These are phyloP conservation scores for Cryphonectria radicalis DNA, from an alignment of 2,329 filamentous ascomycete species.

Conservation along the genomic window DNA sequence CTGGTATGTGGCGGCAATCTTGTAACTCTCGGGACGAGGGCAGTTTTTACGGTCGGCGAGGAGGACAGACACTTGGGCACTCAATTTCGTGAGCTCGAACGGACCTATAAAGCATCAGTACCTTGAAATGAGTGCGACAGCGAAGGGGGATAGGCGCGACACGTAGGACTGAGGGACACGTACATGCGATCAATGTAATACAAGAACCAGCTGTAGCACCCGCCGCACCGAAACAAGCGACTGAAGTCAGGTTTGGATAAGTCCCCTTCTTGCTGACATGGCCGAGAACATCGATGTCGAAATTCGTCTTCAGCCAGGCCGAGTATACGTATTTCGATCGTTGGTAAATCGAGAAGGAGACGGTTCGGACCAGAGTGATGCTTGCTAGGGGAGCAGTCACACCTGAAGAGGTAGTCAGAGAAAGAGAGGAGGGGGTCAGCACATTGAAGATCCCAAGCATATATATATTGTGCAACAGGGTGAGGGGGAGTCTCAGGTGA, in stretches of 20 bases:
- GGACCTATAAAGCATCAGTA: slow-evolving; percentile 56
- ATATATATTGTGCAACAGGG: background rate
- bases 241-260: slow-evolving; percentile 73
- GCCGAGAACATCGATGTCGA: slow-evolving; percentile 71
- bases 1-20: slow-evolving; percentile 70
- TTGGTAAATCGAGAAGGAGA: slow-evolving; percentile 64
- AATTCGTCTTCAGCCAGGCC: slow-evolving; percentile 69
- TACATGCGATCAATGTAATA: slow-evolving; percentile 80
- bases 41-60: slow-evolving; percentile 63
- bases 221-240: slow-evolving; percentile 76
- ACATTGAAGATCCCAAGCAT: slow-evolving; percentile 3
- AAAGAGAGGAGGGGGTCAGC: slow-evolving; percentile 27
- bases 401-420: slow-evolving; percentile 48
- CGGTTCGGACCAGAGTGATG: slow-evolving; percentile 44
- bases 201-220: slow-evolving; percentile 79
- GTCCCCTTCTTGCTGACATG: slow-evolving; percentile 73
- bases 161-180: slow-evolving; percentile 35
- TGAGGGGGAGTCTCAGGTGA: background rate
- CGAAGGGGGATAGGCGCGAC: slow-evolving; percentile 7
- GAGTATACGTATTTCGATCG: slow-evolving; percentile 75
- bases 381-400: slow-evolving; percentile 77
- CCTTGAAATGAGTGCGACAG: slow-evolving; percentile 2
- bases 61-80: slow-evolving; percentile 81
- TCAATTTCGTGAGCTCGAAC: slow-evolving; percentile 88
- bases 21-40: slow-evolving; percentile 55